Percentiles rank a stretch among this genome's conserved stretches.
Conservation (phyloP, 139 green algal genomes). For the Coelastrella sp. region DNA sequence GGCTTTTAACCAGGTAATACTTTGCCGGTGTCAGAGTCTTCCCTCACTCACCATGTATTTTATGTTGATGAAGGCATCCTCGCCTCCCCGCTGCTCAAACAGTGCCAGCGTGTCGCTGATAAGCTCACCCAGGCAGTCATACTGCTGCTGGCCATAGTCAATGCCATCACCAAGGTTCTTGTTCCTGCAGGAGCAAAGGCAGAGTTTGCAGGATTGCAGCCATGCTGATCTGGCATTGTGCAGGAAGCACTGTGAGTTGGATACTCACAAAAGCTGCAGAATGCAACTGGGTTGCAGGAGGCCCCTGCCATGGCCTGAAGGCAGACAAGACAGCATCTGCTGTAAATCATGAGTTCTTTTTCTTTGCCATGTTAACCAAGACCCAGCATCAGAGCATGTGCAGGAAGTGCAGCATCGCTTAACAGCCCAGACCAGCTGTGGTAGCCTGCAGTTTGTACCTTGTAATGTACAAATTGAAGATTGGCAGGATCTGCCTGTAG, state of each 20-base stretch:
- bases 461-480: conserved; percentile 83
- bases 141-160: conserved; percentile 80
- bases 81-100: conserved; percentile 78
- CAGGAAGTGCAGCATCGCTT: background rate
- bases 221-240: too few species aligned
- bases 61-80: conserved; percentile 91
- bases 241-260: too few species aligned
- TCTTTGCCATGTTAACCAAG: background rate
- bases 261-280: too few species aligned
- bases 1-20: background rate
- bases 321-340: background rate
- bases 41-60: conserved; percentile 80
- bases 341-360: too few species aligned
- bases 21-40: background rate
- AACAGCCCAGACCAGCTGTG: background rate
- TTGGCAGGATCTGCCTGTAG: conserved; percentile 85
- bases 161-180: conserved; percentile 83
- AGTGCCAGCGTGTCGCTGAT: conserved; percentile 75
- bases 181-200: conserved; percentile 52
- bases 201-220: too few species aligned
- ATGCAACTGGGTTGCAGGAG: too few species aligned
- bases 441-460: background rate
- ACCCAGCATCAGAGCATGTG: background rate
- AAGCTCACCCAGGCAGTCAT: conserved; percentile 77
- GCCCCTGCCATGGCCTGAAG: background rate